Evolutionary conservation across 352 stramenopile species (phyloP).

Genomic region (Poterioochromonas sp.): DNA sequence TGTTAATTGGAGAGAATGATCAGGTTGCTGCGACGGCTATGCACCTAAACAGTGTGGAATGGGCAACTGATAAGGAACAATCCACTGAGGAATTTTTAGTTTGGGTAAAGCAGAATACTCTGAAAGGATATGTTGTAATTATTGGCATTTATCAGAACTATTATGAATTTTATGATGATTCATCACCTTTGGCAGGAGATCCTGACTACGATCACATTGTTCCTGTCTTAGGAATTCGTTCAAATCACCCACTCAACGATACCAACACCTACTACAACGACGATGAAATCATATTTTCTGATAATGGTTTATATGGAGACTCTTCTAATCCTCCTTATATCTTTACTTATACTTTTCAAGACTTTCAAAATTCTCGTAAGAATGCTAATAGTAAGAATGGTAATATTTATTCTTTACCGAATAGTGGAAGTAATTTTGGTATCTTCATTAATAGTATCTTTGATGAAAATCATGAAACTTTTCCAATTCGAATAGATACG

Average conservation of each 20-base stretch:
- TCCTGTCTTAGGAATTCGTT: neutral
- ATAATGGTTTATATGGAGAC: neutral
- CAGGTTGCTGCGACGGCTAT: neutral
- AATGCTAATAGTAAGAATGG: neutral
- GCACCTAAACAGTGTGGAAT: neutral
- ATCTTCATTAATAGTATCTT: neutral
- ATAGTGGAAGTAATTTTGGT: neutral
- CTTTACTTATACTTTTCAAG: neutral
- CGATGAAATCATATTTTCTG: neutral
- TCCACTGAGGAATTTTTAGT: neutral
- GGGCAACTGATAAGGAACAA: neutral
- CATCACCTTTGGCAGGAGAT: neutral
- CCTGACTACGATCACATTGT: neutral
- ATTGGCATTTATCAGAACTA: neutral
- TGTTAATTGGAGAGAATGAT: neutral
- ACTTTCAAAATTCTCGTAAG: neutral
- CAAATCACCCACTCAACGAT: neutral
- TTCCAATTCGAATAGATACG: neutral
- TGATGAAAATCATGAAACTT: neutral
- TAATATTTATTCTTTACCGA: neutral
- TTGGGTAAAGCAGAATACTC: neutral
- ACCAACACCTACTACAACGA: neutral
- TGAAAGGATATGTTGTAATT: neutral
- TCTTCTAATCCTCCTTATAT: neutral
- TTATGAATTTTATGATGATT: neutral